A percentile compares a stretch with the other conserved stretches of the same genome.
Conservation (phyloP, 345 rosid genomes). For the Toxicodendron radicans region DNA sequence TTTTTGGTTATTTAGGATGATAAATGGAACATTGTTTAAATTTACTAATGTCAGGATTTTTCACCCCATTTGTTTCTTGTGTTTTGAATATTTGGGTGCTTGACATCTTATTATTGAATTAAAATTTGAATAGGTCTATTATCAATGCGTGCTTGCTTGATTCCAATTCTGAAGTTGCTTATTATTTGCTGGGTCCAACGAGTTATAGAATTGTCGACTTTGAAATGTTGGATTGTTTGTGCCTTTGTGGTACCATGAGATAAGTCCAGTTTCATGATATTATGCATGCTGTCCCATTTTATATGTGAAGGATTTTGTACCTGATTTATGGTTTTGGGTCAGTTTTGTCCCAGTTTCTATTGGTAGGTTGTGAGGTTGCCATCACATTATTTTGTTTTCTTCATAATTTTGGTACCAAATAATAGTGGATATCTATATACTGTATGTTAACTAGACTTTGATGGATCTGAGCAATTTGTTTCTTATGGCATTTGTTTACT, state of each 20-base stretch:
- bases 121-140: not conserved
- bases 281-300: not conserved
- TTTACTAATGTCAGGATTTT: not conserved
- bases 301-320: not conserved
- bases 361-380: too few relatives aligned
- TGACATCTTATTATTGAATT: not conserved
- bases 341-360: too few relatives aligned
- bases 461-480: too few relatives aligned
- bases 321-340: not conserved
- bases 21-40: not conserved
- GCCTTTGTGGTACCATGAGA: not conserved
- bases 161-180: not conserved
- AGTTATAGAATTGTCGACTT: not conserved
- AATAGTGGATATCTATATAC: too few relatives aligned
- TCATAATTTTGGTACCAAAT: too few relatives aligned
- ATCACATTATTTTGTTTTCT: too few relatives aligned
- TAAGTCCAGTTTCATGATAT: not conserved
- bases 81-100: not conserved
- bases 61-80: not conserved
- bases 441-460: too few relatives aligned
- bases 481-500: too few relatives aligned
- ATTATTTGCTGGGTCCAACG: too few relatives aligned
- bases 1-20: slow-evolving; percentile 14
- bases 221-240: too few relatives aligned
- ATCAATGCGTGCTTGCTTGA: too few relatives aligned